Conservation (phyloP, 805 yeast species). For the Suhomyces emberorum region DNA sequence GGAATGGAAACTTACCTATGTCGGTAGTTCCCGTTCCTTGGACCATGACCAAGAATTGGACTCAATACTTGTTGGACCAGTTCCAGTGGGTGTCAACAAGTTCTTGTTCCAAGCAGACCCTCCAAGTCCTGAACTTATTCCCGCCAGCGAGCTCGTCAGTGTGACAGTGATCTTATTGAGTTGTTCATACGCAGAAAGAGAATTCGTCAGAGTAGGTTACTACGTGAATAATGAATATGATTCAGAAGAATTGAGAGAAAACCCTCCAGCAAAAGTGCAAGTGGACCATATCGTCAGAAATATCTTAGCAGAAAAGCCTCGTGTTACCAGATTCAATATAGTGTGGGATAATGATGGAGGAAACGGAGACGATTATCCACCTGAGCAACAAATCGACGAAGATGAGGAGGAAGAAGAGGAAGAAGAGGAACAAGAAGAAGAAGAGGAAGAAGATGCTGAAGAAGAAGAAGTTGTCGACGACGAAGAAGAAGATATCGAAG, state of each 20-base stretch:
- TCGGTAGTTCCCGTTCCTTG: slow-evolving; percentile 89
- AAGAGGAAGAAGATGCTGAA: slow-evolving; percentile 17
- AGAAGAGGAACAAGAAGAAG: slow-evolving; percentile 26
- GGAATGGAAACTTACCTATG: slow-evolving; percentile 97
- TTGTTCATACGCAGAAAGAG: slow-evolving; percentile 90
- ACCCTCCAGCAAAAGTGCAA: slow-evolving; percentile 90
- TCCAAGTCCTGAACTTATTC: slow-evolving; percentile 92
- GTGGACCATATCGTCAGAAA: slow-evolving; percentile 93
- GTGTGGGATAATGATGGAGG: slow-evolving; percentile 87
- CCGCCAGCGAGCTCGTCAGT: slow-evolving; percentile 90
- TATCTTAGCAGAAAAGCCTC: slow-evolving; percentile 93
- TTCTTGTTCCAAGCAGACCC: slow-evolving; percentile 94
- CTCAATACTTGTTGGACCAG: slow-evolving; percentile 96
- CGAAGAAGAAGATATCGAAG: slow-evolving; percentile 26
- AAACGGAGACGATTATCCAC: slow-evolving; percentile 67
- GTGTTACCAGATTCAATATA: slow-evolving; percentile 94
- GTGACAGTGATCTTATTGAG: slow-evolving; percentile 92
- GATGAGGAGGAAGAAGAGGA: slow-evolving; percentile 38
- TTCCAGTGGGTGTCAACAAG: slow-evolving; percentile 95
- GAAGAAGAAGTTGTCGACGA: slow-evolving; percentile 8
- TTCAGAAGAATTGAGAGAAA: slow-evolving; percentile 85
- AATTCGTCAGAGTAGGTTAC: slow-evolving; percentile 95
- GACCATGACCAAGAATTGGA: slow-evolving; percentile 98
- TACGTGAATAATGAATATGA: slow-evolving; percentile 97
- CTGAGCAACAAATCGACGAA: slow-evolving; percentile 58